These are phyloP conservation scores for Amaranthus palmeri DNA, from an alignment of 148 eudicot genomes.

Conservation along the genomic window DNA sequence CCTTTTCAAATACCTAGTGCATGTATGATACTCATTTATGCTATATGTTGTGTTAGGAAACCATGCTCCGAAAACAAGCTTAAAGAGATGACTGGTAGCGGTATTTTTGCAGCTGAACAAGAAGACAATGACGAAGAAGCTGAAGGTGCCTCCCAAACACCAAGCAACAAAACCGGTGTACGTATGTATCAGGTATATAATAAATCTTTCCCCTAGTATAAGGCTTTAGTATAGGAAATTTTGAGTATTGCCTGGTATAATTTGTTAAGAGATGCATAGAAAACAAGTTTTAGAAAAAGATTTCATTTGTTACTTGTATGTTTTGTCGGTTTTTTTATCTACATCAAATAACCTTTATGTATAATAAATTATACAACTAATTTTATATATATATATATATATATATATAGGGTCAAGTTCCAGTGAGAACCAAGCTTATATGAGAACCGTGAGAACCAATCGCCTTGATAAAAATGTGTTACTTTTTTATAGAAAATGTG, in stretches of 20 bases:
- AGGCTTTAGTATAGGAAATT: background rate
- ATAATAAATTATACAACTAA: too few relatives aligned
- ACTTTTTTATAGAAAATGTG: too few relatives aligned
- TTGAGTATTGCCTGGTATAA: background rate
- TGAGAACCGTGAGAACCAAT: too few relatives aligned
- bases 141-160: constrained; percentile 40
- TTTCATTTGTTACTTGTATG: too few relatives aligned
- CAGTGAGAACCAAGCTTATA: too few relatives aligned
- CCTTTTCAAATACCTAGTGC: background rate
- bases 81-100: constrained; percentile 89
- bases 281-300: too few relatives aligned
- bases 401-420: too few relatives aligned
- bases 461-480: too few relatives aligned
- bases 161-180: constrained; percentile 56
- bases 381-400: too few relatives aligned
- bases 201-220: background rate
- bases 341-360: too few relatives aligned
- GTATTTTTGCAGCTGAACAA: constrained; percentile 55
- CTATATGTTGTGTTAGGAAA: constrained; percentile 48
- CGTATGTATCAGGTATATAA: constrained; percentile 72
- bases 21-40: constrained; percentile 4
- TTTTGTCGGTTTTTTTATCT: too few relatives aligned
- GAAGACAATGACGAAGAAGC: constrained; percentile 45
- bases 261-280: too few relatives aligned
- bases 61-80: constrained; percentile 79